Percentiles rank a stretch among this genome's conserved stretches.
phyloP scores from a whole-genome alignment of 257 asterid genomes.

The Orobanche coerulescens region DNA sequence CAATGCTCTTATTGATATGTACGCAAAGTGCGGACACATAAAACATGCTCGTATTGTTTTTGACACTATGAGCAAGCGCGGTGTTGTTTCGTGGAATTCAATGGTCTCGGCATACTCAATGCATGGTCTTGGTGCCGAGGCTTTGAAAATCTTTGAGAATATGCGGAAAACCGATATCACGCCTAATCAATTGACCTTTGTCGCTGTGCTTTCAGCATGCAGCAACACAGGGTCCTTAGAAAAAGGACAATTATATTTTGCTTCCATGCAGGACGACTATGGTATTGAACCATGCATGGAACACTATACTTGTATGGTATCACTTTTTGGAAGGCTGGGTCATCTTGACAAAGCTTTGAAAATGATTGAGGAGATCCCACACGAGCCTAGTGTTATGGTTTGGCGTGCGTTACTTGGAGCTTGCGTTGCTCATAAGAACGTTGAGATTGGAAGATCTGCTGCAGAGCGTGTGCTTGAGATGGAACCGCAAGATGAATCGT shows the following conservation, averaged over 20 bases:
- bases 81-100: conserved; percentile 76
- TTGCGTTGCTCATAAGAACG: conserved; percentile 64
- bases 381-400: conserved; percentile 78
- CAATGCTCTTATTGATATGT: conserved; percentile 88
- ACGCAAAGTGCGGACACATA: conserved; percentile 80
- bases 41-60: conserved; percentile 64
- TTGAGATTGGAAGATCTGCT: conserved; percentile 66
- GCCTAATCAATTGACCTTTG: conserved; percentile 71
- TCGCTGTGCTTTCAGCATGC: conserved; percentile 89
- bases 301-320: conserved; percentile 91
- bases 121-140: conserved; percentile 82
- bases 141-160: conserved; percentile 51
- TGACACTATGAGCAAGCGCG: conserved; percentile 42
- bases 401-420: conserved; percentile 98
- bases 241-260: conserved; percentile 52
- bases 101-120: conserved; percentile 84
- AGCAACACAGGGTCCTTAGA: conserved; percentile 81
- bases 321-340: conserved; percentile 78
- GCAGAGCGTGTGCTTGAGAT: conserved; percentile 70
- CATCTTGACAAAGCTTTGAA: conserved; percentile 65
- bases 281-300: conserved; percentile 73
- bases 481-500: conserved; percentile 81
- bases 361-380: conserved; percentile 60
- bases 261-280: conserved; percentile 52
- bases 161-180: conserved; percentile 46